These are phyloP conservation scores for Fusarium redolens DNA, from an alignment of 2,329 filamentous ascomycete species.

Conservation along the genomic window DNA sequence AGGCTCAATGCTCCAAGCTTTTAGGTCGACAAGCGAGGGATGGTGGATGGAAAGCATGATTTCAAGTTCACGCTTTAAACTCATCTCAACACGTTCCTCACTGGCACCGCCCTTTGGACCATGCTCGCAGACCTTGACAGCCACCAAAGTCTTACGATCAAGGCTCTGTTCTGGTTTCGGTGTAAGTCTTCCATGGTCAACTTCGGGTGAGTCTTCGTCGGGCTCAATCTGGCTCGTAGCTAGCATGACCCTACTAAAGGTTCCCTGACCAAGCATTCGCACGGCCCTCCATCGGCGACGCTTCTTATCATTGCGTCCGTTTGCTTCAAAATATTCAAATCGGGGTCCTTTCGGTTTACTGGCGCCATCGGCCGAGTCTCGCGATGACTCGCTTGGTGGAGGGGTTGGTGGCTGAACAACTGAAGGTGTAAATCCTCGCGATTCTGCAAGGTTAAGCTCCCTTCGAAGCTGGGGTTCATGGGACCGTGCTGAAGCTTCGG, in stretches of 20 bases:
- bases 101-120: constrained; percentile 93
- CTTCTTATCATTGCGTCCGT: constrained; percentile 74
- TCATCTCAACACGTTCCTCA: constrained; percentile 92
- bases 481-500: constrained; percentile 44
- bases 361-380: constrained; percentile 54
- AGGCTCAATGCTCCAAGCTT: constrained; percentile 89
- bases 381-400: constrained; percentile 79
- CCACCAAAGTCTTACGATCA: constrained; percentile 85
- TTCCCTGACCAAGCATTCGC: constrained; percentile 87
- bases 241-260: constrained; percentile 93
- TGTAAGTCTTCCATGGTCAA: constrained; percentile 49
- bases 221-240: constrained; percentile 80
- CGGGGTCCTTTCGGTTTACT: constrained; percentile 55
- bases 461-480: constrained; percentile 69
- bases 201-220: constrained; percentile 57
- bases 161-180: constrained; percentile 47
- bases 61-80: constrained; percentile 92
- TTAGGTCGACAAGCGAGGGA: constrained; percentile 89
- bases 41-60: constrained; percentile 91
- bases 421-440: constrained; percentile 75
- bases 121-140: constrained; percentile 95
- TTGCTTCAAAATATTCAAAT: constrained; percentile 76
- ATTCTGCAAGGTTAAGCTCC: constrained; percentile 83
- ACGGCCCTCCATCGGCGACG: constrained; percentile 82
- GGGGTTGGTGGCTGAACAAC: constrained; percentile 79